These are phyloP conservation scores for Cochlearia excelsa DNA, from an alignment of 345 rosid species.

Conservation along the genomic window DNA sequence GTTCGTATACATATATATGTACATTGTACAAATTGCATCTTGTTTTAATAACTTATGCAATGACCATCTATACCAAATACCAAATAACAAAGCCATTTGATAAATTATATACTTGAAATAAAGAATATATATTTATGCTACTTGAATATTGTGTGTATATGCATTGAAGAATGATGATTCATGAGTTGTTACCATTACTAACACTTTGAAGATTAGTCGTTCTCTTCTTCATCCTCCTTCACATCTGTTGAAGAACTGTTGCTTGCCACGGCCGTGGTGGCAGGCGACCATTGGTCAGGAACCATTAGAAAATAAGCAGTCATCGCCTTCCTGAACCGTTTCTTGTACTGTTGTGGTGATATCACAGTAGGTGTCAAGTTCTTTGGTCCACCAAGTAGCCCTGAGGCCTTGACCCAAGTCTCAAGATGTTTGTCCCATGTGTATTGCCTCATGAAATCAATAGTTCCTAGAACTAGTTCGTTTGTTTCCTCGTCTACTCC, in stretches of 20 bases:
- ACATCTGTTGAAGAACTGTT: slow-evolving; percentile 29
- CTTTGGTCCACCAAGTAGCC: slow-evolving; percentile 74
- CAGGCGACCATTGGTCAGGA: slow-evolving; percentile 83
- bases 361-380: slow-evolving; percentile 78
- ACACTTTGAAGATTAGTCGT: slow-evolving; percentile 25
- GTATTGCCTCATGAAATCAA: slow-evolving; percentile 96
- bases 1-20: too few relatives aligned
- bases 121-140: slow-evolving; percentile 19
- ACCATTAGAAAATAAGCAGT: slow-evolving; percentile 88
- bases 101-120: slow-evolving; percentile 8
- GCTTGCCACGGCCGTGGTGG: slow-evolving; percentile 30
- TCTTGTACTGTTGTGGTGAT: slow-evolving; percentile 91
- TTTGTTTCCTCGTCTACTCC: slow-evolving; percentile 81
- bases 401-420: slow-evolving; percentile 85
- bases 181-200: slow-evolving; percentile 30
- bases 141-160: slow-evolving; percentile 20
- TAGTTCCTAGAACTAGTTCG: slow-evolving; percentile 81
- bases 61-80: slow-evolving; percentile 13
- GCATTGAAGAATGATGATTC: too few relatives aligned
- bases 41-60: too few relatives aligned
- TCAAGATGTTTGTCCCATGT: slow-evolving; percentile 99
- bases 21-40: too few relatives aligned
- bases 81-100: slow-evolving; percentile 3
- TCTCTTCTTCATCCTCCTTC: slow-evolving; percentile 31
- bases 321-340: slow-evolving; percentile 93